Percentiles rank a stretch among this genome's conserved stretches.
Evolutionary conservation across 768 basidiomycete species (phyloP).

Genomic region (Leccinum barrowsii): DNA sequence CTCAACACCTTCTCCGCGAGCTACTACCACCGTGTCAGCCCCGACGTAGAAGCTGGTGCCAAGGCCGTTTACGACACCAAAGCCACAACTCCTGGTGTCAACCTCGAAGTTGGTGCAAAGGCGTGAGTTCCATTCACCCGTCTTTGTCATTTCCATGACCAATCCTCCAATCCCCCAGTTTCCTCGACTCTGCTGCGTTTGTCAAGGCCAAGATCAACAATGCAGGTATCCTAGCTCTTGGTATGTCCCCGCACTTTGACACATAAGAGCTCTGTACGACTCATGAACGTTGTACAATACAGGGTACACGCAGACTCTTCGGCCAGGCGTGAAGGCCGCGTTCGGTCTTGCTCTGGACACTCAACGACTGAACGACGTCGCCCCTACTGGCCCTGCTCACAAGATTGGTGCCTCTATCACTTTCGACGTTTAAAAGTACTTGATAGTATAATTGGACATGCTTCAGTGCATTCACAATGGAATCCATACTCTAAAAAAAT

Average conservation of each 20-base stretch:
- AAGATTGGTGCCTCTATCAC: slow-evolving; percentile 77
- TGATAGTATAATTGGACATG: slow-evolving; percentile 20
- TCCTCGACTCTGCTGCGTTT: slow-evolving; percentile 85
- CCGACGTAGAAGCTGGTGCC: slow-evolving; percentile 91
- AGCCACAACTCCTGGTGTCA: slow-evolving; percentile 79
- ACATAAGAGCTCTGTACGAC: not conserved
- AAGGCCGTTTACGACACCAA: slow-evolving; percentile 97
- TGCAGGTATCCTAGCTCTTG: slow-evolving; percentile 82
- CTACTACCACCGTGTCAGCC: slow-evolving; percentile 96
- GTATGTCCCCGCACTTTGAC: slow-evolving; percentile 34
- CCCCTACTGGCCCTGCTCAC: slow-evolving; percentile 66
- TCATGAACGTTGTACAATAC: slow-evolving; percentile 9
- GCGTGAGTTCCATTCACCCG: slow-evolving; percentile 50
- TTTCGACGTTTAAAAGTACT: slow-evolving; percentile 60
- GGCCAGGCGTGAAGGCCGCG: slow-evolving; percentile 87
- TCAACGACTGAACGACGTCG: slow-evolving; percentile 77
- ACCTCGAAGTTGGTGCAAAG: slow-evolving; percentile 94
- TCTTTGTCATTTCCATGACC: not conserved
- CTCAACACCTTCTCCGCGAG: slow-evolving; percentile 89
- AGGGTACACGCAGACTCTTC: slow-evolving; percentile 92
- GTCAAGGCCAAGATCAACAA: slow-evolving; percentile 99
- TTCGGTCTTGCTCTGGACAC: slow-evolving; percentile 97
- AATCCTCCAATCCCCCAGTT: slow-evolving; percentile 35
- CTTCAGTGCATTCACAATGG: slow-evolving; percentile 13
- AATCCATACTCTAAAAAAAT: slow-evolving; percentile 2